Evolutionary conservation across 305 asterid species (phyloP), one percentile per base, ranked within the genome.

Genomic region (Fraxinus paxiana): DNA sequence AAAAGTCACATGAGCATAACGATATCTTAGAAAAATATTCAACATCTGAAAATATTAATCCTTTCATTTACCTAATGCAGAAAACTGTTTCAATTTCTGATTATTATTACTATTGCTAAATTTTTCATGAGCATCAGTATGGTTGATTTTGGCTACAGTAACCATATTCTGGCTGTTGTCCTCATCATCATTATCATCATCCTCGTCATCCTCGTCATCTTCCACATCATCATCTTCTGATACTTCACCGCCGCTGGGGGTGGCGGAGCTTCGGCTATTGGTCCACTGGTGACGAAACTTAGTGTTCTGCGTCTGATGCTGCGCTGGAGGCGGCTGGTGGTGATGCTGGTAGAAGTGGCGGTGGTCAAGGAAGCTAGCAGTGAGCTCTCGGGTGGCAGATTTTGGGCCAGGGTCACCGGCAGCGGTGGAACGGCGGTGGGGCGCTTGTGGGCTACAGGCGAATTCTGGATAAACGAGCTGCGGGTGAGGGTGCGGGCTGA

Each of bases 311-410:
- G 79, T 87, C 69, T 37, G 83, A 43, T 67, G 86, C 78, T 72
- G 87, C 35, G 61, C 84, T 5, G 37, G 81, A 48, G 75, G 59
- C 24, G 38, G 17, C 56, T 28, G 37, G 2, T 88, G 86, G 41
- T 80, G 92, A 65, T 85, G 81, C 54, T 78, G 84, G 85, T 87
- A 92, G 82, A 83, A 89, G 82, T 86, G 90, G 78, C 81, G 93
- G 84, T 85, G 89, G 82, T 90, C 93, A 30, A 88, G 82, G 89
- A 91, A 90, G 85, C 90, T 84, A 34, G 92, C 86, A 24, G 93
- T 89, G 79, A 93, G 93, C 90, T 91, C 96, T 12, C 94, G 88
- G 22, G 97, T 91, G 46, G 90, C 80, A 15, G 91, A 46, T 84
- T 90, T 91, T 13, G 90, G 84, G 46, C 86, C 84, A 24, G 89